These are phyloP conservation scores for Neoboletus magnificus DNA, from an alignment of 768 basidiomycete species.

Conservation along the genomic window DNA sequence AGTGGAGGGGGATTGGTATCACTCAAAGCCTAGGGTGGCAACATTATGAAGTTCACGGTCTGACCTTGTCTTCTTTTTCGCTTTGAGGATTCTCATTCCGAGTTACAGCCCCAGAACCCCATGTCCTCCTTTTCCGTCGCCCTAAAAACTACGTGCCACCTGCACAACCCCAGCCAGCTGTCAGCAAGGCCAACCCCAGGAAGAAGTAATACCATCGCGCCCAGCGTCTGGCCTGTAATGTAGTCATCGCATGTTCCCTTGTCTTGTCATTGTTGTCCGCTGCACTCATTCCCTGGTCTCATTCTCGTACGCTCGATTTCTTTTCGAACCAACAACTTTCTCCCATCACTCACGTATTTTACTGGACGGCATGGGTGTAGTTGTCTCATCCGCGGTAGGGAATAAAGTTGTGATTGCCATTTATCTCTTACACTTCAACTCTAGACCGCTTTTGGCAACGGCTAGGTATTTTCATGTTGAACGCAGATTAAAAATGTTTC, in stretches of 20 bases:
- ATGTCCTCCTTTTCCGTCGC: slow-evolving; percentile 91
- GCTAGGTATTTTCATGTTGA: not conserved
- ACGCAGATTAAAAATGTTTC: not conserved
- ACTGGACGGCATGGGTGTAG: slow-evolving; percentile 8
- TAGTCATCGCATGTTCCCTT: slow-evolving; percentile 21
- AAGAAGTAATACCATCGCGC: slow-evolving; percentile 35
- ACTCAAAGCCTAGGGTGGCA: slow-evolving; percentile 96
- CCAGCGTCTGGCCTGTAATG: slow-evolving; percentile 7
- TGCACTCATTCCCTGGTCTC: slow-evolving; percentile 18
- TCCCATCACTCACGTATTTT: slow-evolving; percentile 4
- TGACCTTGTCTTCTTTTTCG: slow-evolving; percentile 15
- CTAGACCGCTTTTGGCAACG: slow-evolving; percentile 1
- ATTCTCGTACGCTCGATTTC: slow-evolving; percentile 8
- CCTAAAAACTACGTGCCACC: slow-evolving; percentile 62
- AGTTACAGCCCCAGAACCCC: slow-evolving; percentile 78
- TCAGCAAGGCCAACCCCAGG: slow-evolving; percentile 39
- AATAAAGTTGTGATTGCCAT: slow-evolving; percentile 9
- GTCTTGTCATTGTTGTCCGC: slow-evolving; percentile 19
- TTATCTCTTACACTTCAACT: slow-evolving; percentile 6
- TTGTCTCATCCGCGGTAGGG: slow-evolving; percentile 2
- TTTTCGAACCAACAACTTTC: slow-evolving; percentile 5
- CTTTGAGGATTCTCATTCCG: slow-evolving; percentile 11
- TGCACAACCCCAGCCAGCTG: slow-evolving; percentile 40
- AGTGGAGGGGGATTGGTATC: slow-evolving; percentile 97
- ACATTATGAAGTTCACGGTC: slow-evolving; percentile 96